Evolutionary conservation across 2,329 filamentous ascomycete genomes (phyloP), one percentile per base, ranked within the genome.

Genomic region (Gnomoniopsis sp.): DNA sequence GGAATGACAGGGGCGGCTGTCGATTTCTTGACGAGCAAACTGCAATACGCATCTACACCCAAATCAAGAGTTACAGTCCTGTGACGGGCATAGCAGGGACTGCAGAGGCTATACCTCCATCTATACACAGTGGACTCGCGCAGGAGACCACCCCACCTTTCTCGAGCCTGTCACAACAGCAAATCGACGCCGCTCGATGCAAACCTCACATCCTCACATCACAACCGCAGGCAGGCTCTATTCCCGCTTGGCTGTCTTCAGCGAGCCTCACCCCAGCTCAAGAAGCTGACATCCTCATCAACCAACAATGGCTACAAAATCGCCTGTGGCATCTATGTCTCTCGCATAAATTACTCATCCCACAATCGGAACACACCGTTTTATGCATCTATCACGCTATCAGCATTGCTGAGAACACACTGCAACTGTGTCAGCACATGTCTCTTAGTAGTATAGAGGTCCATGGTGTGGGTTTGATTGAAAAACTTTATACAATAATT

Each of bases 231-330:
- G 21, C 10, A 46, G 43, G 8, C 6, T 34, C 54, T 2, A 11
- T 58, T 10, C 55, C 55, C 3, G 30, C 23, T 17, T 58, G 55
- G 55, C 43, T 53, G n/a, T 36, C 49, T 0, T 15, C 49, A 8
- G 55, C 49, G 17, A 43, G 21, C 1, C 49, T 47, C 30, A 58
- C 55, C 12, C 52, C 55, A 3, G 44, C 55, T 22, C 55, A 58
- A 44, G 43, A 58, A 49, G 49, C 55, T n/a, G 55, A 58, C 34
- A 58, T 58, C 12, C 33, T 58, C 22, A 46, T 58, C 22, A 58
- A 58, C 22, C 55, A 58, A 43, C 55, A 58, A 33, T 58, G 55
- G 55, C 55, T 58, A 22, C 55, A 53, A 3, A 58, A 58, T 34
- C 55, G 55, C 11, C 49, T 58, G 6, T 58, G 55, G 55, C 55